Percentiles rank a stretch among this genome's conserved stretches.
These are phyloP conservation scores for Aspergillus sp. DNA, from an alignment of 2,329 filamentous ascomycete genomes.

Conservation along the genomic window DNA sequence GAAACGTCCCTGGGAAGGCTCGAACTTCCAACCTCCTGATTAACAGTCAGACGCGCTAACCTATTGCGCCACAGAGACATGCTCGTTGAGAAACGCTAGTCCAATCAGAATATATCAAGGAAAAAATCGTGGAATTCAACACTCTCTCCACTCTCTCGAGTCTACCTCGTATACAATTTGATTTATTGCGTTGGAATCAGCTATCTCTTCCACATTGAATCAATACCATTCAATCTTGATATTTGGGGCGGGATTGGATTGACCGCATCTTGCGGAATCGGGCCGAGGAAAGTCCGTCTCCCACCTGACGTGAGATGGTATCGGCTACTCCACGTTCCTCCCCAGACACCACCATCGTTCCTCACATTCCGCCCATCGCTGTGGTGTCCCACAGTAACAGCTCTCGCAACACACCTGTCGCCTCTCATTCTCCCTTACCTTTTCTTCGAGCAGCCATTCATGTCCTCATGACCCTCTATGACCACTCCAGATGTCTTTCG, in stretches of 20 bases:
- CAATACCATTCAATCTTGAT: too few species aligned
- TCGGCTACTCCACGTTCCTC: not conserved
- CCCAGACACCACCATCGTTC: not conserved
- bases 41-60: constrained; percentile 2
- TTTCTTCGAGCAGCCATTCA: constrained; percentile 19
- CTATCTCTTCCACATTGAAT: too few species aligned
- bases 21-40: constrained; percentile 37
- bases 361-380: not conserved
- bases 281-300: constrained; percentile 21
- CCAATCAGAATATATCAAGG: too few species aligned
- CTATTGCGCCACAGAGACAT: not conserved
- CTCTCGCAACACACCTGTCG: constrained; percentile 4
- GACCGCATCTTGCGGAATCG: constrained; percentile 1
- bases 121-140: too few species aligned
- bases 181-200: too few species aligned
- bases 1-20: constrained; percentile 40
- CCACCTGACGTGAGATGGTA: constrained; percentile 4
- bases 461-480: constrained; percentile 48
- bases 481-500: constrained; percentile 45
- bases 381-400: constrained; percentile 1
- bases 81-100: not conserved
- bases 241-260: too few species aligned
- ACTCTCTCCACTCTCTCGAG: too few species aligned
- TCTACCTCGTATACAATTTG: too few species aligned
- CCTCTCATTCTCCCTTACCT: not conserved